Base-by-base conservation (phyloP, 768 basidiomycete species). In the Collybia mongolica region DNA sequence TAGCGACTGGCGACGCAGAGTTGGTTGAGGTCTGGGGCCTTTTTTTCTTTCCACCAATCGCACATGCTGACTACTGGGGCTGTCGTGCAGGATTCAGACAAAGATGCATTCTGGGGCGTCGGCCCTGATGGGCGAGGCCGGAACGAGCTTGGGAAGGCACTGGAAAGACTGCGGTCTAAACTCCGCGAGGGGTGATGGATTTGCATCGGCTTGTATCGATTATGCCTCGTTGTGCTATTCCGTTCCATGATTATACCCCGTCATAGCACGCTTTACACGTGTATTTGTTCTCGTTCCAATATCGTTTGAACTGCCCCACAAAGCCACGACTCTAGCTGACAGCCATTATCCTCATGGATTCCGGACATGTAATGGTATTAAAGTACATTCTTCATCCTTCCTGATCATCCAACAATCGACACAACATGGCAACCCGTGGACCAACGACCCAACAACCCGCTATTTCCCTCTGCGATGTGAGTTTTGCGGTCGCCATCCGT, bases 31-130 rank as follows among this genome's bases (percentile, higher is more conserved):
- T 85, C 49, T 29, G 49, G 58, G 52, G 23, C 23, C 14, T 38
- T 46, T 24, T 15, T 18, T 43, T 47, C 19, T 18, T 43, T 11
- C 22, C 17, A 32, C 9, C 17, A 40, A 37, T 46, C 48, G 32
- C 32, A 36, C 37, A 40, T 44, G 39, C 49, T 60, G 41, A 51
- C 46, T 11, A 32, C 11, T 32, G 32, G 32, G 7, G 7, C 42
- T 54, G 23, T 26, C n/a, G 17, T 54, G 14, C 53, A 87, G 85
- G 79, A 86, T 59, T 88, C 85, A n/a, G 82, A 83, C 51, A 84
- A 81, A 54, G 88, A 90, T 63, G 73, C 84, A 36, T 88, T 88
- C 65, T 90, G 88, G 86, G 88, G 88, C n/a, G 65, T 82, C 53
- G 88, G 88, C 5, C 71, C 77, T 35, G 83, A 90, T 62, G 69